Base-by-base conservation (phyloP, 75 land plant genomes). In the Larix kaempferi region DNA sequence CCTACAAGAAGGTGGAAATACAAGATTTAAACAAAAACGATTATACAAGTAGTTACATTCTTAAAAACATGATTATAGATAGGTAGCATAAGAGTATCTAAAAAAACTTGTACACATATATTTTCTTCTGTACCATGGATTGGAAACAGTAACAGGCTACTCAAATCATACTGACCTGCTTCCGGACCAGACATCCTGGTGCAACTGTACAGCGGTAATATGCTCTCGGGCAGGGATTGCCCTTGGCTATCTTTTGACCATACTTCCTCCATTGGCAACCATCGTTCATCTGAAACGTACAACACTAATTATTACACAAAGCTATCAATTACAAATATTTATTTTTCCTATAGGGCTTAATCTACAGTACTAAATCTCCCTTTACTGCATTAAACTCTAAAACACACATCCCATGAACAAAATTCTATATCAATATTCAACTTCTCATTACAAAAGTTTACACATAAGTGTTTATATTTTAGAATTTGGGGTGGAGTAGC, bases 181-280 rank as follows among this genome's bases (percentile, higher is more conserved):
- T 92, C 29, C 95, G 84, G 55, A 92, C 95, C 35, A 90, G 92
- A 78, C 95, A 92, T 11, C 88, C 90, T 0, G 95, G 86, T 2
- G 92, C 89, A 12, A 88, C 85, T 1, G 95, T 92, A 87, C 95
- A 92, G 10, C 92, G 79, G 76, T 92, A 92, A 63, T 92, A 92
- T 15, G 95, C 92, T 76, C 95, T 78, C 0, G 92, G 95, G 78
- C 95, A 92, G 2, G 95, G 95, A 65, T 92, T 92, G 59, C 95
- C 95, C 64, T 92, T 92, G 29, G 95, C 92, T 12, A 90, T 88
- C 66, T 92, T 92, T 71, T 92, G 92, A 35, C 92, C 95, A 60
- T 92, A 92, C 80, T 92, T 92, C 37, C 95, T 90, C 95, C 95
- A 92, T 78, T 92, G 95, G 77, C 95, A 92, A 13, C 95, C 95